phyloP scores from a whole-genome alignment of 192 early-diverging fungal genomes.

The Chytriomyces sp. region DNA sequence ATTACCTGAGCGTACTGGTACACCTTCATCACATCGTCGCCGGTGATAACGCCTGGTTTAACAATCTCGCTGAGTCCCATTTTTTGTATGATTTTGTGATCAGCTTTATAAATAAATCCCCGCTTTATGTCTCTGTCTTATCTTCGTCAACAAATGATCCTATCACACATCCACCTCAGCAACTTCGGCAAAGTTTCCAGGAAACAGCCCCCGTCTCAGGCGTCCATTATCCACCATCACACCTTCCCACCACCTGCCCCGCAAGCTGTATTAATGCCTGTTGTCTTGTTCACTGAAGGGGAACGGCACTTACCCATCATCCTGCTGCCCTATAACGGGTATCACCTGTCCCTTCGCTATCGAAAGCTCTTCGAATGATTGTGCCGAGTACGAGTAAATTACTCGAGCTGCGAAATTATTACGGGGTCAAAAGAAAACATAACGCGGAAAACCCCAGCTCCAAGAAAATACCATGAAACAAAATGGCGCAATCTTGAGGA shows the following conservation, averaged over 20 bases:
- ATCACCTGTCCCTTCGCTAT: conserved; percentile 54
- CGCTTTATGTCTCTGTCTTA: background rate
- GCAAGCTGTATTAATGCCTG: background rate
- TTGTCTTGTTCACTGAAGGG: background rate
- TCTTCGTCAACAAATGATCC: too few species aligned
- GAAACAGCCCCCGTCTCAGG: conserved; percentile 51
- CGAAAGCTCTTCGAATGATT: conserved; percentile 53
- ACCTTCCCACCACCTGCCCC: conserved; percentile 55
- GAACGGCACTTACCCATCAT: conserved; percentile 51
- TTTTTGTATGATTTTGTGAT: background rate
- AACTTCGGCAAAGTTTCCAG: conserved; percentile 52
- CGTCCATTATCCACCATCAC: conserved; percentile 43
- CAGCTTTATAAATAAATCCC: background rate
- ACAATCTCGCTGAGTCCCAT: conserved; percentile 79
- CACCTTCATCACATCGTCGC: conserved; percentile 81
- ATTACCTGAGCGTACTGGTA: conserved; percentile 51
- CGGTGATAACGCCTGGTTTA: conserved; percentile 90
- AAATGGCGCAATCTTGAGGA: conserved; percentile 41
- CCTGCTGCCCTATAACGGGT: conserved; percentile 52
- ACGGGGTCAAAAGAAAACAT: background rate
- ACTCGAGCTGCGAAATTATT: conserved; percentile 45
- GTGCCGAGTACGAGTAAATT: conserved; percentile 51
- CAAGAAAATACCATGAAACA: conserved; percentile 41
- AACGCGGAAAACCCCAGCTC: background rate
- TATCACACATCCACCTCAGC: background rate